These are phyloP conservation scores for Orbilia quercus DNA, from an alignment of 2,329 filamentous ascomycete genomes.

Conservation along the genomic window DNA sequence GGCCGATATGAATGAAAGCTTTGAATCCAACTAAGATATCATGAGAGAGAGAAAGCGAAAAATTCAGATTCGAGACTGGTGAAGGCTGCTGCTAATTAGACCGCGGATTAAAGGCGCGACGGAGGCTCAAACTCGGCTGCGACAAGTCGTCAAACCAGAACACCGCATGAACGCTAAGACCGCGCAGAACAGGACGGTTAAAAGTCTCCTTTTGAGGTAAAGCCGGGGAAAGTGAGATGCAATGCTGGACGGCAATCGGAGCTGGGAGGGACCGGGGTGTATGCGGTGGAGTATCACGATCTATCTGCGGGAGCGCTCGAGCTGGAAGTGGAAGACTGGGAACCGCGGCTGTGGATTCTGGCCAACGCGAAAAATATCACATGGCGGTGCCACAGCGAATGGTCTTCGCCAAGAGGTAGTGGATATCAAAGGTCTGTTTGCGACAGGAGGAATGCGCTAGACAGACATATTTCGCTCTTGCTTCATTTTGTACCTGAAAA, in stretches of 20 bases:
- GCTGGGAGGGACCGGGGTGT: slow-evolving; percentile 24
- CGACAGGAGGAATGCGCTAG: slow-evolving; percentile 36
- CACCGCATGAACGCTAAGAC: background rate
- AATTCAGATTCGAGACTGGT: background rate
- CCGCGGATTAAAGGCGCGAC: slow-evolving; percentile 54
- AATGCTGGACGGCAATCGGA: slow-evolving; percentile 24
- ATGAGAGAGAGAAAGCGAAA: background rate
- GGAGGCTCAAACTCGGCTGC: slow-evolving; percentile 50
- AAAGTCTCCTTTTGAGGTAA: slow-evolving; percentile 19
- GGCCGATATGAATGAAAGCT: no score
- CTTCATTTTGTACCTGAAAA: no score
- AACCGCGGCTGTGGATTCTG: slow-evolving; percentile 44
- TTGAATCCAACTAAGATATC: background rate
- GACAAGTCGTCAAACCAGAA: slow-evolving; percentile 31
- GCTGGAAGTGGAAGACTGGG: background rate
- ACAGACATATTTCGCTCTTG: background rate
- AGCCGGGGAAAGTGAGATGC: background rate
- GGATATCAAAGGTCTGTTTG: slow-evolving; percentile 28
- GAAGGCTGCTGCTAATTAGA: slow-evolving; percentile 25
- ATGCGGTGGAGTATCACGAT: slow-evolving; percentile 29
- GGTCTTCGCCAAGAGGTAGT: no score
- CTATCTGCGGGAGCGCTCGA: background rate
- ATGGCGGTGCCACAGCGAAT: slow-evolving; percentile 52
- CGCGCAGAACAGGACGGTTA: slow-evolving; percentile 3
- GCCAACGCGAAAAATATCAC: slow-evolving; percentile 55